Evolutionary conservation across 2,329 filamentous ascomycete genomes (phyloP).

Genomic region (Trichothecium roseum): DNA sequence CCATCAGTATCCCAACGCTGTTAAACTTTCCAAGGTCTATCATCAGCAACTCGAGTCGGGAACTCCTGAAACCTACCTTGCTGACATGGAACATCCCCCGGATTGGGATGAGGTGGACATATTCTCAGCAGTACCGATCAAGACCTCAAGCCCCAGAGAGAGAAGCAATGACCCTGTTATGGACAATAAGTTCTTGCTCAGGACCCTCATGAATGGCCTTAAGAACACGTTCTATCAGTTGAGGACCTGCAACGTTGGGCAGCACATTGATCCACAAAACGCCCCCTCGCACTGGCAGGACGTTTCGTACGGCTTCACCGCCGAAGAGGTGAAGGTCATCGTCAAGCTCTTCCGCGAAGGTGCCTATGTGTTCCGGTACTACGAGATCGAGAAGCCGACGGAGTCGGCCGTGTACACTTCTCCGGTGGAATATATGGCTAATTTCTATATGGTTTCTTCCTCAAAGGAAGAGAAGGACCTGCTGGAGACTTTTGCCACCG

Average conservation of each 20-base stretch:
- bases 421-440: constrained; percentile 84
- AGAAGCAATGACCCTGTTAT: constrained; percentile 80
- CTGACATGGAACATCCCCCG: constrained; percentile 68
- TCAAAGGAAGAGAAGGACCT: constrained; percentile 96
- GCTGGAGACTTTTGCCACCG: constrained; percentile 92
- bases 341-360: constrained; percentile 97
- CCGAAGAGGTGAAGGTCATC: constrained; percentile 92
- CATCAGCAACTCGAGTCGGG: constrained; percentile 57
- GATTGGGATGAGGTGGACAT: constrained; percentile 99
- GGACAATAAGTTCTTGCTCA: constrained; percentile 97
- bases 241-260: constrained; percentile 72
- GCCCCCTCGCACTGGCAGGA: constrained; percentile 89
- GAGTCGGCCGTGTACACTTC: constrained; percentile 66
- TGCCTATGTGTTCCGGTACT: constrained; percentile 93
- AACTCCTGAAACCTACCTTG: constrained; percentile 67
- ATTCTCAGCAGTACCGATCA: constrained; percentile 92
- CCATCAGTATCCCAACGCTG: constrained; percentile 84
- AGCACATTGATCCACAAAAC: constrained; percentile 63
- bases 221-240: constrained; percentile 97
- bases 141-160: constrained; percentile 83
- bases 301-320: constrained; percentile 90
- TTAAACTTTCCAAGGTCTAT: constrained; percentile 78
- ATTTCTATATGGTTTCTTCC: constrained; percentile 89
- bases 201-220: constrained; percentile 87
- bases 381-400: constrained; percentile 73